Percentiles rank a stretch among this genome's conserved stretches.
phyloP scores from a whole-genome alignment of 2,329 filamentous ascomycete species.

The Verticillium longisporum region DNA sequence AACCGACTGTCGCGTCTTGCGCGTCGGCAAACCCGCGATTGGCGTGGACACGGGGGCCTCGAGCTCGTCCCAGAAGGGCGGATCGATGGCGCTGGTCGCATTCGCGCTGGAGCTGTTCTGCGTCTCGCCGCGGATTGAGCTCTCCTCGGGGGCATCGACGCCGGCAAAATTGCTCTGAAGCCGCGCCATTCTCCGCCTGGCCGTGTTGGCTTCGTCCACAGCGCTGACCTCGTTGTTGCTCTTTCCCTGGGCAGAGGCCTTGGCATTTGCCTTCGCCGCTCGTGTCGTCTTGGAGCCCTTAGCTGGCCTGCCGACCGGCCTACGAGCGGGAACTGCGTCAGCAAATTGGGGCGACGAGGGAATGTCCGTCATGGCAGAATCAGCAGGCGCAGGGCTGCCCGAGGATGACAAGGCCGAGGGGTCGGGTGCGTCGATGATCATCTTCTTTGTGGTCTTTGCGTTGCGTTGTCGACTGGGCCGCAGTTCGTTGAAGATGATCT shows the following conservation, averaged over 20 bases:
- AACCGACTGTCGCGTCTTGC: conserved; percentile 12
- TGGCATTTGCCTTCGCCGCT: background rate
- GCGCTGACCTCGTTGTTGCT: background rate
- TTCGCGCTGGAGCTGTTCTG: background rate
- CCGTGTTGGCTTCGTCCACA: background rate
- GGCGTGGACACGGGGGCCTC: background rate
- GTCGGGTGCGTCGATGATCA: background rate
- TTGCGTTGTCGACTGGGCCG: background rate
- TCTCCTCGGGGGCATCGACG: conserved; percentile 1
- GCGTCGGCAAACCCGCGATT: background rate
- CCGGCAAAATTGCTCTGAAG: background rate
- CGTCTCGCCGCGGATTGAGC: conserved; percentile 4
- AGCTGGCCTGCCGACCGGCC: background rate
- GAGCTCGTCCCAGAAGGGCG: background rate
- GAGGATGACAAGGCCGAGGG: background rate
- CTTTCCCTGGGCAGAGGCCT: background rate
- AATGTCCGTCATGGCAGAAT: background rate
- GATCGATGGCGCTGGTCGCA: background rate
- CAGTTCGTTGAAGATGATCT: background rate
- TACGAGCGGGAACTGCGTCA: background rate
- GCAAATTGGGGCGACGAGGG: background rate
- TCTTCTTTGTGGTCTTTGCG: background rate
- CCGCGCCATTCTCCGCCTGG: background rate
- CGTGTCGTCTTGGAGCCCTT: background rate
- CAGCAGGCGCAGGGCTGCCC: background rate